phyloP scores from a whole-genome alignment of 2,329 filamentous ascomycete species.

The Cladosporium velox region DNA sequence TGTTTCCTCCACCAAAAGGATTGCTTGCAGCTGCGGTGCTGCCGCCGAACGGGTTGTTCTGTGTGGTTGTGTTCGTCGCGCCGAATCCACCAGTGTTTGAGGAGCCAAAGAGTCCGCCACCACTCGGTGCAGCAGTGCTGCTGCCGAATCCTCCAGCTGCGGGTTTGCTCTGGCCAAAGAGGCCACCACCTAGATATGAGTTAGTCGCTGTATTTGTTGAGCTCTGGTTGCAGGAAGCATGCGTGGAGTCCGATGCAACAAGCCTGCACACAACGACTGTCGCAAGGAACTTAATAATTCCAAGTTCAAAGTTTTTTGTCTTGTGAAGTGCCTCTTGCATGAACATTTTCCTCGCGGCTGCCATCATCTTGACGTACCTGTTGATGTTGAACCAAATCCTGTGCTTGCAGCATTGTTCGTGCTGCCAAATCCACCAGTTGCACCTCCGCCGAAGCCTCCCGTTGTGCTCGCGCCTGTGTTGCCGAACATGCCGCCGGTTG shows the following conservation, averaged over 20 bases:
- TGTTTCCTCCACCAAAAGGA: constrained; percentile 37
- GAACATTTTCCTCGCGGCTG: not conserved
- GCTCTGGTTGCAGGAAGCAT: not conserved
- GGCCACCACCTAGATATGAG: constrained; percentile 34
- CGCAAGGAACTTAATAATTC: not conserved
- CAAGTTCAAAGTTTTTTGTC: not conserved
- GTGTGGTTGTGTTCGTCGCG: constrained; percentile 32
- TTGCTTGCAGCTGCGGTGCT: constrained; percentile 36
- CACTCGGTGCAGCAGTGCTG: constrained; percentile 30
- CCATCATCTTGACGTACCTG: constrained; percentile 11
- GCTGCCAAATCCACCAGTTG: constrained; percentile 40
- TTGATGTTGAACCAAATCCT: constrained; percentile 42
- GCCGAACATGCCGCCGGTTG: constrained; percentile 43
- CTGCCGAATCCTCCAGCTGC: constrained; percentile 40
- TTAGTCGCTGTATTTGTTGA: constrained; percentile 27
- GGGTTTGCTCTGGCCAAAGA: constrained; percentile 42
- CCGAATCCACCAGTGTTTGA: constrained; percentile 27
- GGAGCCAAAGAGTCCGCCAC: constrained; percentile 33
- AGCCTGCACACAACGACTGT: not conserved
- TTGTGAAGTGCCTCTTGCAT: not conserved
- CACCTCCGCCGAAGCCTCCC: constrained; percentile 47
- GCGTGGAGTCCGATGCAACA: not conserved
- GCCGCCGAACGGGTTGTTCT: constrained; percentile 37
- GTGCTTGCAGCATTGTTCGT: constrained; percentile 26
- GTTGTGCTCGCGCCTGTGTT: constrained; percentile 44